phyloP scores from a whole-genome alignment of 352 stramenopile species.

The Blastocystis sp. region DNA sequence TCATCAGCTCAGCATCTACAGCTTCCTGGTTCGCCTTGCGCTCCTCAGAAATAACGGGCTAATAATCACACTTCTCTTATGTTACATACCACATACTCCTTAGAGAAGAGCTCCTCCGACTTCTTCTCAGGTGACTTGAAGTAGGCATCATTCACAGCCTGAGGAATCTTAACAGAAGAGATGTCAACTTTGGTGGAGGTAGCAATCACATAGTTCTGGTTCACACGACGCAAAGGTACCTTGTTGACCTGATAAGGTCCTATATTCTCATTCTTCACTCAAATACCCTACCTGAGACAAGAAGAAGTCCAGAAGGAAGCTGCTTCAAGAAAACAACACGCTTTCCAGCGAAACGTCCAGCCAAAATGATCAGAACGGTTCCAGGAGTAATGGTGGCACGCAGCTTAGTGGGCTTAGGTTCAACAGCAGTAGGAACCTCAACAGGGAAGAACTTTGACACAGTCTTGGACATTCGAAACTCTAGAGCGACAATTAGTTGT shows the following conservation, averaged over 20 bases:
- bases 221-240: conserved; percentile 93
- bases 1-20: conserved; percentile 85
- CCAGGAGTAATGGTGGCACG: conserved; percentile 90
- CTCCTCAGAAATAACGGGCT: conserved; percentile 89
- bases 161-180: conserved; percentile 83
- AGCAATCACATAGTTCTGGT: conserved; percentile 97
- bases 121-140: conserved; percentile 86
- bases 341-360: conserved; percentile 92
- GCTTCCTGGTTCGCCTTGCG: conserved; percentile 97
- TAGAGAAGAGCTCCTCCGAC: conserved; percentile 83
- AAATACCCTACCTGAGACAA: conserved; percentile 73
- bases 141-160: conserved; percentile 88
- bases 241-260: conserved; percentile 98
- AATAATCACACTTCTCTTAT: conserved; percentile 91
- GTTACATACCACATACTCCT: conserved; percentile 72
- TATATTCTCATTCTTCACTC: conserved; percentile 66
- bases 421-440: conserved; percentile 14
- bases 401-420: conserved; percentile 76
- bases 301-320: conserved; percentile 73
- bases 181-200: conserved; percentile 95
- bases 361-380: conserved; percentile 93
- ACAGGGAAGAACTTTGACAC: conserved; percentile 60
- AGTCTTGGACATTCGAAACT: conserved; percentile 64
- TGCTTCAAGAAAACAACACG: conserved; percentile 85
- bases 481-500: not conserved